Conservation (phyloP, 441 rosid genomes). For the Mallotus repandus region DNA sequence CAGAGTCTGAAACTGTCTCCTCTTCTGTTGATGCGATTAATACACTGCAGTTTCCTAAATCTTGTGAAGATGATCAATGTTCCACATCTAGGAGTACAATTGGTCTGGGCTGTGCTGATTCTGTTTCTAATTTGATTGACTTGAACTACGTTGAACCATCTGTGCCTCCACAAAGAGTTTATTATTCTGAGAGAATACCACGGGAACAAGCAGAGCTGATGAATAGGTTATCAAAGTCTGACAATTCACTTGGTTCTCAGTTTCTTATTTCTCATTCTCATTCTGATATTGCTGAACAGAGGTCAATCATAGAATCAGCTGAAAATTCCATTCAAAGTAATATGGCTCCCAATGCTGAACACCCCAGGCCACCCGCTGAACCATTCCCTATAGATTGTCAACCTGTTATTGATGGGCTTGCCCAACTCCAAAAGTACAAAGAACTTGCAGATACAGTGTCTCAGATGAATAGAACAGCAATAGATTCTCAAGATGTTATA, state of each 20-base stretch:
- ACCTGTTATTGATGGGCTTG: constrained; percentile 35
- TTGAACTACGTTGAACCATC: constrained; percentile 50
- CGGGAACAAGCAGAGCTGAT: constrained; percentile 62
- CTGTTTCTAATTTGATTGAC: constrained; percentile 51
- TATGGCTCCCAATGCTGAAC: constrained; percentile 27
- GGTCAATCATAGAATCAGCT: constrained; percentile 37
- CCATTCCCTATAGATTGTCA: constrained; percentile 32
- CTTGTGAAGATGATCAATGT: constrained; percentile 41
- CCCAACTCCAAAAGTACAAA: constrained; percentile 39
- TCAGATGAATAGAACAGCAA: constrained; percentile 35
- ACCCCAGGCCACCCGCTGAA: constrained; percentile 27
- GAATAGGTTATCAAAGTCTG: constrained; percentile 74
- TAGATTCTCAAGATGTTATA: constrained; percentile 37
- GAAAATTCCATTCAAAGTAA: constrained; percentile 38
- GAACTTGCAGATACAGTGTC: constrained; percentile 38
- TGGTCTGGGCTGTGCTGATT: constrained; percentile 41
- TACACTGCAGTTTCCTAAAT: constrained; percentile 39
- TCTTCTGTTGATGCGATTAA: constrained; percentile 45
- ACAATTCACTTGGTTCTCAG: constrained; percentile 79
- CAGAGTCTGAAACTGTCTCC: constrained; percentile 35
- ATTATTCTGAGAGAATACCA: constrained; percentile 74
- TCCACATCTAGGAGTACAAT: constrained; percentile 38
- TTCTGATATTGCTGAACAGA: constrained; percentile 46
- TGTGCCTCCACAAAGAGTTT: constrained; percentile 51
- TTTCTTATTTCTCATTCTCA: constrained; percentile 54